Evolutionary conservation across 2,329 filamentous ascomycete species (phyloP).

Genomic region (Penicillium sp.): DNA sequence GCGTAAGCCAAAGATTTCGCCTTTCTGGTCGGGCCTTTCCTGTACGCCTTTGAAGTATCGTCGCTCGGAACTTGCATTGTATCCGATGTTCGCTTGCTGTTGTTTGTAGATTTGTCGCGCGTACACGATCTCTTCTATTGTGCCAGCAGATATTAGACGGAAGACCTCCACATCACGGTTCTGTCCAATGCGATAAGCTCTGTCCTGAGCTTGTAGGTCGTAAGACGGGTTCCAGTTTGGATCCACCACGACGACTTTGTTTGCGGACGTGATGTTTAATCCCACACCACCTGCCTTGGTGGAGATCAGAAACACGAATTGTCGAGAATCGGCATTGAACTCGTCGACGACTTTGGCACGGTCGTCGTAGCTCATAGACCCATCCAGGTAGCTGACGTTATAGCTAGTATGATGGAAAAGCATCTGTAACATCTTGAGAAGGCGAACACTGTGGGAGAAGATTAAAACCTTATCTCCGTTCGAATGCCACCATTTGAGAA

Average conservation of each 20-base stretch:
- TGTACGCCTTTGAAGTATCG: conserved; percentile 96
- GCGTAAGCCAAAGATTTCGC: conserved; percentile 87
- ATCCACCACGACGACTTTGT: conserved; percentile 96
- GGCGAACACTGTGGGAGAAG: conserved; percentile 86
- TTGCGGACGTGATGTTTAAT: conserved; percentile 94
- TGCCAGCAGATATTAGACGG: conserved; percentile 83
- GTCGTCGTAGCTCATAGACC: conserved; percentile 78
- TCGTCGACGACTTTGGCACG: conserved; percentile 80
- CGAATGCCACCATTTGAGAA: conserved; percentile 85
- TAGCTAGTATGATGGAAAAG: conserved; percentile 88
- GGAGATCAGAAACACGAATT: conserved; percentile 95
- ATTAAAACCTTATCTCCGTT: conserved; percentile 93
- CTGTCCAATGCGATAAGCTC: conserved; percentile 94
- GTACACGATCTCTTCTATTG: conserved; percentile 96
- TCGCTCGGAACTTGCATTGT: conserved; percentile 86
- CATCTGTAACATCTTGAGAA: conserved; percentile 80
- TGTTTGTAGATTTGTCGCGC: conserved; percentile 98
- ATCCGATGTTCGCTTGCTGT: conserved; percentile 96
- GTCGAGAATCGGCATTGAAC: conserved; percentile 83
- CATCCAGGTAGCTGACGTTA: conserved; percentile 88
- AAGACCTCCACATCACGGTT: conserved; percentile 93
- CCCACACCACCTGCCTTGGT: conserved; percentile 92
- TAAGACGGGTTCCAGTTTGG: conserved; percentile 97
- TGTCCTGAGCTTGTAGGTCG: conserved; percentile 92
- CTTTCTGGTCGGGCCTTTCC: conserved; percentile 76